Base-by-base conservation (phyloP, 257 asterid genomes). In the Nicotiana knightiana region DNA sequence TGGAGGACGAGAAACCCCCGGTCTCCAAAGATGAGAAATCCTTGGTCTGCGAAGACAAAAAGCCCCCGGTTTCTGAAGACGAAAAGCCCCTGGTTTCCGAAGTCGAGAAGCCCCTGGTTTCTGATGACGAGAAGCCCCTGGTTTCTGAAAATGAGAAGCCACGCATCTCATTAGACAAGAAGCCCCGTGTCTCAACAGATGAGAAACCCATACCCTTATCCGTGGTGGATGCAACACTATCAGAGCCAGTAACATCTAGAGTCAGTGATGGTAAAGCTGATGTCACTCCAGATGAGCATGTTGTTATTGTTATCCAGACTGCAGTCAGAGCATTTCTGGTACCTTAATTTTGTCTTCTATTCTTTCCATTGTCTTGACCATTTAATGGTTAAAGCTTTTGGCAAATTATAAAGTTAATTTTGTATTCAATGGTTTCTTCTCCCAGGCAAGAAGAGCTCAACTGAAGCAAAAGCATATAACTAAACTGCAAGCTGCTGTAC, bases 401-500 rank as follows among this genome's bases (percentile, higher is more conserved):
- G 43, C 15, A 73, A 37, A 48, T 66, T 80, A 51, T 81, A 46
- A n/a, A 71, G 13, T 63, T 77, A 32, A 66, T 76, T 43, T 75
- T 64, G 28, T n/a, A 4, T 51, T 79, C 71, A 77, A 65, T 62
- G 26, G 46, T 64, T 46, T 67, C 48, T 82, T 30, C 84, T 79
- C 28, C 85, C 92, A 96, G 99, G 98, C 99, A 85, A 94, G 80
- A 80, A 88, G 77, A 77, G 84, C 35, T 66, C 76, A 91, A 75
- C 55, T 89, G 90, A 90, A 90, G 91, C 91, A 91, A 82, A 89
- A 93, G 84, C 88, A 80, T 77, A 39, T 87, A 83, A 85, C 91
- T 55, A 94, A 89, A 81, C 87, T 96, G 88, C 99, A 96, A 96
- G 98, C 99, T 85, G 97, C 89, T 85, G 90, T 96, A n/a, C 94